phyloP scores from a whole-genome alignment of 192 early-diverging fungal species.

The Podila minutissima region DNA sequence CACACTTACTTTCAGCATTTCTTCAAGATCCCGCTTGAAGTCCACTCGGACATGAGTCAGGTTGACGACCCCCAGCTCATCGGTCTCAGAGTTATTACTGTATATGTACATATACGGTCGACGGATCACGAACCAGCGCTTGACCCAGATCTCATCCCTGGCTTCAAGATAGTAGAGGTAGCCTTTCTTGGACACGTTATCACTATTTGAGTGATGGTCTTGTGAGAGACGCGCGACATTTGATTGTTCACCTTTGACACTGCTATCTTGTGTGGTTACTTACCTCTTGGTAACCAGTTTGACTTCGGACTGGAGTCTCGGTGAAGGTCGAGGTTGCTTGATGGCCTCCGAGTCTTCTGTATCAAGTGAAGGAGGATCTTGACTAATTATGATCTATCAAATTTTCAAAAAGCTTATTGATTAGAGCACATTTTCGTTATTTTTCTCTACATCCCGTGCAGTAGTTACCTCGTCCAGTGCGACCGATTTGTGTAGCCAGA shows the following conservation, averaged over 20 bases:
- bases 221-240: neutral
- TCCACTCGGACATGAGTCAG: constrained; percentile 74
- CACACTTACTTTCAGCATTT: constrained; percentile 63
- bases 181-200: constrained; percentile 63
- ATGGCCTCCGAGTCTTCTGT: constrained; percentile 19
- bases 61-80: constrained; percentile 80
- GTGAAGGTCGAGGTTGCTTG: constrained; percentile 37
- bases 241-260: neutral
- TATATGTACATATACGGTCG: constrained; percentile 87
- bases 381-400: constrained; percentile 26
- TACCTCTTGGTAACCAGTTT: constrained; percentile 48
- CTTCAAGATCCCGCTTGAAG: constrained; percentile 63
- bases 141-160: constrained; percentile 71
- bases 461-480: constrained; percentile 23
- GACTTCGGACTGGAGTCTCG: constrained; percentile 38
- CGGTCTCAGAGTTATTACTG: constrained; percentile 63
- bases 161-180: constrained; percentile 64
- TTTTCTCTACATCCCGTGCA: neutral
- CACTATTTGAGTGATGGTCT: constrained; percentile 26
- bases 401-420: neutral
- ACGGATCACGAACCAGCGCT: constrained; percentile 82
- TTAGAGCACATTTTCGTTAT: neutral
- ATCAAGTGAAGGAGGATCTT: constrained; percentile 32
- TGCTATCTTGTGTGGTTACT: neutral
- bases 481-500: constrained; percentile 22